Conservation (phyloP, 345 rosid species). For the Corymbia maculata region DNA sequence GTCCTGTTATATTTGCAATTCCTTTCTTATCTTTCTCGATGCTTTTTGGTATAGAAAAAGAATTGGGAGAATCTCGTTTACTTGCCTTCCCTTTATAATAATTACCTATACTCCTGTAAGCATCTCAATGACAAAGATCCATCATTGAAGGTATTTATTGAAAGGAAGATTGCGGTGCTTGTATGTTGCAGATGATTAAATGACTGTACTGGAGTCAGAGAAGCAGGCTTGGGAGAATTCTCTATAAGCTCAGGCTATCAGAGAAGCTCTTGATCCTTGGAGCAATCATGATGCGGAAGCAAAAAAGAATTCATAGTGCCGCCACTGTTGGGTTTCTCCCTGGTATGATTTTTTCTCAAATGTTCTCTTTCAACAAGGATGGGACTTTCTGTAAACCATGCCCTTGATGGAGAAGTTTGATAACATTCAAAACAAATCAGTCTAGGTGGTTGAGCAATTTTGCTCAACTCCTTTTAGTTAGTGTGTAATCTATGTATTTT, state of each 20-base stretch:
- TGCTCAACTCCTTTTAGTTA: not conserved
- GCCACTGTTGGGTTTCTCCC: not conserved
- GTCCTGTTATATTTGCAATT: not conserved
- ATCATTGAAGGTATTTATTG: not conserved
- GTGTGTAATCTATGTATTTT: not conserved
- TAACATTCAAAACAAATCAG: not conserved
- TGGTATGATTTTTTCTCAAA: not conserved
- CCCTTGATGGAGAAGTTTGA: not conserved
- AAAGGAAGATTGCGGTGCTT: not conserved
- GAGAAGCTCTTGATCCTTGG: constrained; percentile 85
- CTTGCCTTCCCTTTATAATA: not conserved
- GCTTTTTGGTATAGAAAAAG: not conserved
- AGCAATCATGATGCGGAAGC: constrained; percentile 42
- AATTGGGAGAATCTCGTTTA: not conserved
- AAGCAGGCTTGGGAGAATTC: constrained; percentile 69
- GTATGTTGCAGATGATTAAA: constrained; percentile 50
- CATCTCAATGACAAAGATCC: not conserved
- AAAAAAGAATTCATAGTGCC: constrained; percentile 13
- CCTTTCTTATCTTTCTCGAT: not conserved
- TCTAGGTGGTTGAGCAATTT: not conserved
- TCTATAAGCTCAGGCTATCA: constrained; percentile 57
- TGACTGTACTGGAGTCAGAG: constrained; percentile 69
- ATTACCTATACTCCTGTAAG: not conserved
- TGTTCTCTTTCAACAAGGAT: not conserved
- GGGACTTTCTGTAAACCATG: not conserved